phyloP scores from a whole-genome alignment of 805 yeast species.

The Dipodascus geniculatus region DNA sequence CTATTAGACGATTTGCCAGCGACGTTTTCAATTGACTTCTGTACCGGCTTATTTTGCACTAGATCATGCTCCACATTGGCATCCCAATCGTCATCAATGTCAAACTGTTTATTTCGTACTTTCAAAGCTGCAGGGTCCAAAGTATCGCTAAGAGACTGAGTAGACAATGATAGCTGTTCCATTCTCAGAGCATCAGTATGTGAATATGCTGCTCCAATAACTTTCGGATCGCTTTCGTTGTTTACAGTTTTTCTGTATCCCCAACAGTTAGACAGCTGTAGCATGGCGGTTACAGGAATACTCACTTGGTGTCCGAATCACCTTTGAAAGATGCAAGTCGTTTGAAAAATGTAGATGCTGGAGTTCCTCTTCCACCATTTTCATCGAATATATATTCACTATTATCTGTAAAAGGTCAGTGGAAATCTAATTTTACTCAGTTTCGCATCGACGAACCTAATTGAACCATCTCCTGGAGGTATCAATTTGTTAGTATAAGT shows the following conservation, averaged over 20 bases:
- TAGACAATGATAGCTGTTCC: slow-evolving; percentile 16
- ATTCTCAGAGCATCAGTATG: slow-evolving; percentile 31
- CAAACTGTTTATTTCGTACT: slow-evolving; percentile 35
- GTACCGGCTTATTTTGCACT: slow-evolving; percentile 8
- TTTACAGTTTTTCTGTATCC: slow-evolving; percentile 3
- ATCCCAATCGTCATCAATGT: slow-evolving; percentile 89
- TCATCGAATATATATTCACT: slow-evolving; percentile 54
- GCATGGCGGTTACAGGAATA: too few relatives aligned
- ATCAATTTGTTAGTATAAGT: not conserved
- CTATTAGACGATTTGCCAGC: slow-evolving; percentile 6
- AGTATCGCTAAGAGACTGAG: slow-evolving; percentile 8
- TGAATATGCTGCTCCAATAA: slow-evolving; percentile 46
- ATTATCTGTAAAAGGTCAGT: not conserved
- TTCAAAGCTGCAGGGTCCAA: slow-evolving; percentile 1
- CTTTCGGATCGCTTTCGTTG: slow-evolving; percentile 26
- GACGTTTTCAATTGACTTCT: slow-evolving; percentile 16
- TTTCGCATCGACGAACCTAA: not conserved
- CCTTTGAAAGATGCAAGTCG: slow-evolving; percentile 21
- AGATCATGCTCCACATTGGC: slow-evolving; percentile 43
- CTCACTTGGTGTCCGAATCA: slow-evolving; percentile 5
- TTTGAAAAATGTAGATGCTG: slow-evolving; percentile 39
- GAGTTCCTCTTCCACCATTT: slow-evolving; percentile 55
- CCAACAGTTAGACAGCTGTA: too few relatives aligned
- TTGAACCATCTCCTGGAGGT: not conserved
- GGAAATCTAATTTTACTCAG: not conserved